These are phyloP conservation scores for Stropharia rugosoannulata DNA, from an alignment of 768 basidiomycete species.

Conservation along the genomic window DNA sequence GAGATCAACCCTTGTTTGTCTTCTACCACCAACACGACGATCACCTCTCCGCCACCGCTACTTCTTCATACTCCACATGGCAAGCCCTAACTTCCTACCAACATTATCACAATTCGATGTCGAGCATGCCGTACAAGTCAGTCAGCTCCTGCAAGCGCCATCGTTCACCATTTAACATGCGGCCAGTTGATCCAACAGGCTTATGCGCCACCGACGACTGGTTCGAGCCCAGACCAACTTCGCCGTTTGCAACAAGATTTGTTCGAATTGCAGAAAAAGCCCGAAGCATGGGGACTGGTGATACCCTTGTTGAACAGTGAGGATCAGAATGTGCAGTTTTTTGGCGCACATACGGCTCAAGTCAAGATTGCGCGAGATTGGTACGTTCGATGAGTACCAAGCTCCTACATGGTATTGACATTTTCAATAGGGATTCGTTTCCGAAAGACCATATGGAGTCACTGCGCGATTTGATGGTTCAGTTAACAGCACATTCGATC, in stretches of 20 bases:
- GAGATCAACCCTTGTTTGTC: background rate
- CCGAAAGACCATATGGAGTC: slow-evolving; percentile 57
- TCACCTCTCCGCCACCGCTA: background rate
- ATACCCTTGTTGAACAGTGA: slow-evolving; percentile 69
- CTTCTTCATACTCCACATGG: slow-evolving; percentile 14
- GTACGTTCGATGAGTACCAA: slow-evolving; percentile 39
- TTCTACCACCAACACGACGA: background rate
- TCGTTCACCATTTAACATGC: slow-evolving; percentile 21
- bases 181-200: slow-evolving; percentile 68
- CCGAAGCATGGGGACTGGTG: slow-evolving; percentile 83
- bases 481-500: slow-evolving; percentile 67
- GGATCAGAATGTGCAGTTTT: slow-evolving; percentile 89
- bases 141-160: slow-evolving; percentile 27
- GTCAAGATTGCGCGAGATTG: slow-evolving; percentile 94
- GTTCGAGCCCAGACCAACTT: slow-evolving; percentile 55
- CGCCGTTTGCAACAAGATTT: slow-evolving; percentile 69
- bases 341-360: slow-evolving; percentile 90
- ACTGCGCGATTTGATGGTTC: slow-evolving; percentile 67
- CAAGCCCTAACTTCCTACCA: slow-evolving; percentile 49
- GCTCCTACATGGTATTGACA: slow-evolving; percentile 5
- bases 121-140: slow-evolving; percentile 59
- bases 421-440: slow-evolving; percentile 62
- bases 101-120: slow-evolving; percentile 50
- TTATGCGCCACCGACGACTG: slow-evolving; percentile 49
- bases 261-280: slow-evolving; percentile 72